phyloP scores from a whole-genome alignment of 305 asterid species.

The Nicotiana rustica region DNA sequence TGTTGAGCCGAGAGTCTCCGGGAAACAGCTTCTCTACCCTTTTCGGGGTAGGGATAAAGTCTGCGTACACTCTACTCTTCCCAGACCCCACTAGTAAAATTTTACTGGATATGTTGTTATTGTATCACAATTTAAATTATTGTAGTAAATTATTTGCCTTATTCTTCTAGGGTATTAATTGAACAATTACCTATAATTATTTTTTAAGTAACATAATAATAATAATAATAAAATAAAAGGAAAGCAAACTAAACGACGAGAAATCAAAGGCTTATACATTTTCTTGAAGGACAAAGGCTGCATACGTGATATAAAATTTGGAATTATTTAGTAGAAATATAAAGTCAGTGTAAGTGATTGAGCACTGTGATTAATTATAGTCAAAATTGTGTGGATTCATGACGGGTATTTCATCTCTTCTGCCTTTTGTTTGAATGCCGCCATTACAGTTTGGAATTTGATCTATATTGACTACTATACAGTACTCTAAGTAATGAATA shows the following conservation, averaged over 20 bases:
- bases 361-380: background rate
- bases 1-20: no score
- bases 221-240: background rate
- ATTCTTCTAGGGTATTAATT: no score
- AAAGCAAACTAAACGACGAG: background rate
- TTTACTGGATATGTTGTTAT: no score
- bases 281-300: slow-evolving; percentile 9
- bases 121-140: background rate
- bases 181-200: no score
- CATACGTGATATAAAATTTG: slow-evolving; percentile 9
- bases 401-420: slow-evolving; percentile 24
- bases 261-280: slow-evolving; percentile 17
- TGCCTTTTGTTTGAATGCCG: background rate
- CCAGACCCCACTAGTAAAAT: no score
- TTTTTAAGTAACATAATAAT: no score
- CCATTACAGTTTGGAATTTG: background rate
- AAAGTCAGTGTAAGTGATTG: background rate
- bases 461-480: background rate
- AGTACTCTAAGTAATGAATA: background rate
- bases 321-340: background rate
- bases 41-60: no score
- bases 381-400: slow-evolving; percentile 29
- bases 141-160: background rate
- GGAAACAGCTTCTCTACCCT: no score
- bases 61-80: no score